A percentile compares a stretch with the other conserved stretches of the same genome.
These are phyloP conservation scores for Boletus pseudopeckii DNA, from an alignment of 768 basidiomycete genomes.

Conservation along the genomic window DNA sequence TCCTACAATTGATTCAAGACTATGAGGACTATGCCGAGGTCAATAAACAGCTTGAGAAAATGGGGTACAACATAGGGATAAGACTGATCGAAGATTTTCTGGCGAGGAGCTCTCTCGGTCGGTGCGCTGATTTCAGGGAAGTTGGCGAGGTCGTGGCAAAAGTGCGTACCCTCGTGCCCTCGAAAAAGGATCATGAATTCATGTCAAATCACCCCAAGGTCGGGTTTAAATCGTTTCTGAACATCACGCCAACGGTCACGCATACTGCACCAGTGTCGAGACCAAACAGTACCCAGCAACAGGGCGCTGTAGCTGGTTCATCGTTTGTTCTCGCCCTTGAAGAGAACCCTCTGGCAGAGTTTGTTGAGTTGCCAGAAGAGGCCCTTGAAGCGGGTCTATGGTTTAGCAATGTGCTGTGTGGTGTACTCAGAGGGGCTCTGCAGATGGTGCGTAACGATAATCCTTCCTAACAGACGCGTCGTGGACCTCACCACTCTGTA, in stretches of 20 bases:
- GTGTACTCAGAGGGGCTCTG: conserved; percentile 86
- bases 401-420: conserved; percentile 96
- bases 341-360: conserved; percentile 95
- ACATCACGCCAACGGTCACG: conserved; percentile 80
- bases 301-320: conserved; percentile 44
- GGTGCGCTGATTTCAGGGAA: conserved; percentile 91
- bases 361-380: conserved; percentile 94
- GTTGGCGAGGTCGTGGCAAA: conserved; percentile 95
- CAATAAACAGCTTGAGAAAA: conserved; percentile 96
- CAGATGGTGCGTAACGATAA: conserved; percentile 76
- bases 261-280: conserved; percentile 59
- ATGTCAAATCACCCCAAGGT: conserved; percentile 50
- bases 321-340: conserved; percentile 85
- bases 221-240: conserved; percentile 96
- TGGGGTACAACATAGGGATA: conserved; percentile 98
- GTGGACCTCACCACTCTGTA: conserved; percentile 33
- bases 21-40: conserved; percentile 97
- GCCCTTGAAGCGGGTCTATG: conserved; percentile 89
- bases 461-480: neutral
- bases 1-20: conserved; percentile 97
- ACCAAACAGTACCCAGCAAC: conserved; percentile 40
- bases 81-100: conserved; percentile 96
- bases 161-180: conserved; percentile 41
- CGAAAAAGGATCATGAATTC: neutral
- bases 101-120: conserved; percentile 85